phyloP scores from a whole-genome alignment of 345 rosid species.

The Chamaenerion angustifolium region DNA sequence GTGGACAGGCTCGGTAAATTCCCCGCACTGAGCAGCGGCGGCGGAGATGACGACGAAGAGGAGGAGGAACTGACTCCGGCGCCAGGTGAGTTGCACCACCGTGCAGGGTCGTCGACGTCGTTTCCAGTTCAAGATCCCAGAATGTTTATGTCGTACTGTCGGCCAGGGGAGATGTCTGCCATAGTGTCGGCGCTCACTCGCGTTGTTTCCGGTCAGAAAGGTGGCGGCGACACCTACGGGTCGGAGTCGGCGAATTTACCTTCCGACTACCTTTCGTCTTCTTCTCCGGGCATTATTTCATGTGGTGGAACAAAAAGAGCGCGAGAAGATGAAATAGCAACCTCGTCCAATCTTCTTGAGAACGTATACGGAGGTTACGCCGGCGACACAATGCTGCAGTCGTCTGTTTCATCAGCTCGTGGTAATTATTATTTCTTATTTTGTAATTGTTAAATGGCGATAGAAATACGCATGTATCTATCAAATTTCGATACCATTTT shows the following conservation, averaged over 20 bases:
- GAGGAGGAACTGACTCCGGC: background rate
- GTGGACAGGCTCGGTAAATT: background rate
- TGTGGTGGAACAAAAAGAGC: slow-evolving; percentile 14
- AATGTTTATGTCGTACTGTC: slow-evolving; percentile 24
- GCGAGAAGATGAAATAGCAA: slow-evolving; percentile 6
- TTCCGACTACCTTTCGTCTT: slow-evolving; percentile 4
- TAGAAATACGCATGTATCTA: too few species aligned
- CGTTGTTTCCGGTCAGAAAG: slow-evolving; percentile 34
- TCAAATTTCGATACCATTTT: too few species aligned
- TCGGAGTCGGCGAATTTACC: slow-evolving; percentile 5
- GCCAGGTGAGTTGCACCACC: background rate
- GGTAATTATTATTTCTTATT: background rate
- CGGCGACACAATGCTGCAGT: slow-evolving; percentile 1
- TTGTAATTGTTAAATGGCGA: too few species aligned
- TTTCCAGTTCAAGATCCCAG: background rate
- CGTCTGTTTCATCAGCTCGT: background rate
- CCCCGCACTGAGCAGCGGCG: slow-evolving; percentile 1
- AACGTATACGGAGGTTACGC: background rate
- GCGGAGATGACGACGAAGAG: background rate
- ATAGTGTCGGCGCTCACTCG: slow-evolving; percentile 66
- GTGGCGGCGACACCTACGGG: background rate
- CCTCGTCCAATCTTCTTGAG: background rate
- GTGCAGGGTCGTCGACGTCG: background rate
- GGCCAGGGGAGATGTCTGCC: slow-evolving; percentile 43
- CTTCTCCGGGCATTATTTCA: slow-evolving; percentile 16